Evolutionary conservation across 352 stramenopile species (phyloP).

Genomic region (Globisporangium heterothallicum): DNA sequence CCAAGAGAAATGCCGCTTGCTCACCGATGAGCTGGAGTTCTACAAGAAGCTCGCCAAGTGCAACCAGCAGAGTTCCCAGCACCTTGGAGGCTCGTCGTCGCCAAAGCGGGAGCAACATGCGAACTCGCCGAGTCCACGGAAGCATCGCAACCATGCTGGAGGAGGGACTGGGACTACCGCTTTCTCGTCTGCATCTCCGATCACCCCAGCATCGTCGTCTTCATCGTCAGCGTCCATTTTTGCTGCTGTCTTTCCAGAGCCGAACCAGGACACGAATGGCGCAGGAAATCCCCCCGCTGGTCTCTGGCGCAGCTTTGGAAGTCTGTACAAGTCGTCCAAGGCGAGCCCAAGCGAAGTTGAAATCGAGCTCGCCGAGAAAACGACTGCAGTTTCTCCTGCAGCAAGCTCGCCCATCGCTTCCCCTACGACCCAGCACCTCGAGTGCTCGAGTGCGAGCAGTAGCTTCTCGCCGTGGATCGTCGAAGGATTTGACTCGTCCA

Average conservation of each 20-base stretch:
- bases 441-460: too few species aligned
- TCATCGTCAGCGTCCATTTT: background rate
- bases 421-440: too few species aligned
- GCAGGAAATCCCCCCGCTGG: conserved; percentile 1
- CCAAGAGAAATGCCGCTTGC: conserved; percentile 67
- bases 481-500: conserved; percentile 5
- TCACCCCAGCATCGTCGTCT: background rate
- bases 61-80: conserved; percentile 33
- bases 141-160: background rate
- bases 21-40: conserved; percentile 75
- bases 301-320: conserved; percentile 13
- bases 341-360: background rate
- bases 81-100: conserved; percentile 6
- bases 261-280: background rate
- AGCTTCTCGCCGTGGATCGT: conserved; percentile 14
- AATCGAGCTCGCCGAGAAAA: conserved; percentile 10
- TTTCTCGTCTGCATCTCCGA: background rate
- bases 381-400: background rate
- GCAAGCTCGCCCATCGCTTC: too few species aligned
- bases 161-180: background rate
- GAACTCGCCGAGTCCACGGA: conserved; percentile 10
- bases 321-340: conserved; percentile 10
- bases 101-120: conserved; percentile 6
- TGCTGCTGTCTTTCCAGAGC: conserved; percentile 10
- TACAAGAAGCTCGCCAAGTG: conserved; percentile 78